Evolutionary conservation across 164 flowering plant genomes (phyloP).

Genomic region (Paratinospora sagittata): DNA sequence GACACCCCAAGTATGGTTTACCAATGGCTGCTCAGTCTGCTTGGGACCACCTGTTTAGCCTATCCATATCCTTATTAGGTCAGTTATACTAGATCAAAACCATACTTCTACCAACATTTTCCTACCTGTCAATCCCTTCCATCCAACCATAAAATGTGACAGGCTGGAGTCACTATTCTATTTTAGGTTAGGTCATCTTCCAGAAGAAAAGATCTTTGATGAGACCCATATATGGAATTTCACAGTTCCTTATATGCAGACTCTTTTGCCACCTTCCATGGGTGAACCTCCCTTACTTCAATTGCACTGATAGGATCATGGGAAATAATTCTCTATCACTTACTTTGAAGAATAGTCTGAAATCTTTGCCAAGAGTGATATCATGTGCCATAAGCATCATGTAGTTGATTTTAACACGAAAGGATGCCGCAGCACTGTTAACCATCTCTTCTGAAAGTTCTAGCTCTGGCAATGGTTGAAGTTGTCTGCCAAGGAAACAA

Average conservation of each 20-base stretch:
- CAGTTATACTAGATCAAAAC: background rate
- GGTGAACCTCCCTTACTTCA: background rate
- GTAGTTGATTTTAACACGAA: conserved; percentile 78
- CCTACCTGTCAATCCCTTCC: background rate
- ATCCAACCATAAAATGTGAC: background rate
- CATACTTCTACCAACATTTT: background rate
- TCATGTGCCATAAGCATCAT: conserved; percentile 90
- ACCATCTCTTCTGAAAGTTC: conserved; percentile 93
- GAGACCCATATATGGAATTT: background rate
- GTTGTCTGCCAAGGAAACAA: conserved; percentile 43
- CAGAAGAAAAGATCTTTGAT: background rate
- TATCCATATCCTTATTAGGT: background rate
- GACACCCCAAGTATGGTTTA: background rate
- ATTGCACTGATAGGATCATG: background rate
- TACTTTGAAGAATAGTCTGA: conserved; percentile 81
- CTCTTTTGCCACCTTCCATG: background rate
- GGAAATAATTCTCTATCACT: conserved; percentile 10
- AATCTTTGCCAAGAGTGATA: conserved; percentile 89
- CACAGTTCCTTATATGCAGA: background rate
- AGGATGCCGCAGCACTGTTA: conserved; percentile 74
- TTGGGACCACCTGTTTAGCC: background rate
- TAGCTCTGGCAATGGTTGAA: conserved; percentile 60
- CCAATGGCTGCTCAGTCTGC: background rate
- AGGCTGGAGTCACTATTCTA: background rate
- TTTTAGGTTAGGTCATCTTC: background rate